Percentiles rank a stretch among this genome's conserved stretches.
phyloP scores from a whole-genome alignment of 495 filamentous ascomycete genomes.

The Penicillium cataractarum region DNA sequence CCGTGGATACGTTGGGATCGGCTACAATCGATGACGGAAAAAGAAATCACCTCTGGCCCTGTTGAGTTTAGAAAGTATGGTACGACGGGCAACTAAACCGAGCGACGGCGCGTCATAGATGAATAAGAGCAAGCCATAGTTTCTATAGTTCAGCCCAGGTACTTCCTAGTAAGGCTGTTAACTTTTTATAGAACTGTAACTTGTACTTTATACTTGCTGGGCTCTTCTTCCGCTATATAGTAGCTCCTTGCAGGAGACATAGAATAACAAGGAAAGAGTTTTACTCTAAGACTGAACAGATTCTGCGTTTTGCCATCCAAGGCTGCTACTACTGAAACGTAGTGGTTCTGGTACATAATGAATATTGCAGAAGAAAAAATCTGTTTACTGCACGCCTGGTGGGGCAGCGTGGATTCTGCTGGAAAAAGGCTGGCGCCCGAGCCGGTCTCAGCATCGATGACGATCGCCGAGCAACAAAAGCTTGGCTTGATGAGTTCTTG shows the following conservation, averaged over 20 bases:
- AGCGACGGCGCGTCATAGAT: slow-evolving; percentile 6
- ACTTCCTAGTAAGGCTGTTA: not conserved
- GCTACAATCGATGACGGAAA: slow-evolving; percentile 18
- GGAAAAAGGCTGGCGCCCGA: slow-evolving; percentile 18
- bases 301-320: not conserved
- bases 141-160: not conserved
- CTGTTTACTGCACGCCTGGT: slow-evolving; percentile 18
- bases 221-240: not conserved
- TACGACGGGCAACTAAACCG: slow-evolving; percentile 12
- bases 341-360: not conserved
- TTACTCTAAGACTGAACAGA: not conserved
- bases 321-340: slow-evolving; percentile 2
- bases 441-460: slow-evolving; percentile 18
- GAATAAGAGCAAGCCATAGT: not conserved
- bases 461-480: slow-evolving; percentile 22
- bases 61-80: not conserved
- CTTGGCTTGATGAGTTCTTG: slow-evolving; percentile 9
- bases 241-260: not conserved
- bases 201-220: not conserved
- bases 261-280: not conserved
- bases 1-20: slow-evolving; percentile 19
- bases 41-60: slow-evolving; percentile 3
- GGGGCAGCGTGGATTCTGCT: slow-evolving; percentile 26
- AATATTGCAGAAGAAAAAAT: slow-evolving; percentile 11
- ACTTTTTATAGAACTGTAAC: not conserved